A percentile compares a stretch with the other conserved stretches of the same genome.
phyloP scores from a whole-genome alignment of 768 basidiomycete genomes.

The Leucocoprinus leucothites region DNA sequence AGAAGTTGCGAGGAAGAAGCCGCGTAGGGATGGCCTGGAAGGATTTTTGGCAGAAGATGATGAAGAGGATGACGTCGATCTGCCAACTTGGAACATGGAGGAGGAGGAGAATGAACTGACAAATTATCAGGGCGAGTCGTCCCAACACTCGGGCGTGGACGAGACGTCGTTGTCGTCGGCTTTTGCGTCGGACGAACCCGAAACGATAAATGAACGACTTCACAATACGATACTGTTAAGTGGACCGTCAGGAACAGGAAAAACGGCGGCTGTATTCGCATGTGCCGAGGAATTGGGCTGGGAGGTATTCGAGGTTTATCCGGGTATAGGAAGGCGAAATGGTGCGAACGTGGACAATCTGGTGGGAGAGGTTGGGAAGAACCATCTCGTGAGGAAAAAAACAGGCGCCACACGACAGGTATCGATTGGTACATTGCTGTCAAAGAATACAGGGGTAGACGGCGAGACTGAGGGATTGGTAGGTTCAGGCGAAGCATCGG shows the following conservation, averaged over 20 bases:
- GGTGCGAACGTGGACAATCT: conserved; percentile 74
- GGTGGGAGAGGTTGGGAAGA: conserved; percentile 91
- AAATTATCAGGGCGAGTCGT: conserved; percentile 5
- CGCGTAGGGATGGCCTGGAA: conserved; percentile 48
- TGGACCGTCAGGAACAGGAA: conserved; percentile 85
- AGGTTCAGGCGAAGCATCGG: background rate
- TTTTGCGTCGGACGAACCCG: conserved; percentile 7
- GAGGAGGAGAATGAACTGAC: conserved; percentile 18
- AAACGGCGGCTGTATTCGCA: conserved; percentile 91
- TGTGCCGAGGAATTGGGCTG: conserved; percentile 92
- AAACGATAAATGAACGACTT: conserved; percentile 39
- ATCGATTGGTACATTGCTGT: conserved; percentile 6
- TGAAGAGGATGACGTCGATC: conserved; percentile 35
- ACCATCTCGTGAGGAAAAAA: conserved; percentile 65
- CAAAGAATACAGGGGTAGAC: background rate
- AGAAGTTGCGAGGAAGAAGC: conserved; percentile 50
- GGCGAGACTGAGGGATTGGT: conserved; percentile 1
- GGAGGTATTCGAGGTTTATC: conserved; percentile 96
- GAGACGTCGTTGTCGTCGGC: background rate
- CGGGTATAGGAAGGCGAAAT: conserved; percentile 89
- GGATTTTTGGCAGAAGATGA: conserved; percentile 56
- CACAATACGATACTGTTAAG: conserved; percentile 84
- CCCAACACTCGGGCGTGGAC: conserved; percentile 12
- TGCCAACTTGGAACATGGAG: background rate
- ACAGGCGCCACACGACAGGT: conserved; percentile 14